Conservation (phyloP, 2,329 filamentous ascomycete genomes). For the Aspergillus thermomutatus region DNA sequence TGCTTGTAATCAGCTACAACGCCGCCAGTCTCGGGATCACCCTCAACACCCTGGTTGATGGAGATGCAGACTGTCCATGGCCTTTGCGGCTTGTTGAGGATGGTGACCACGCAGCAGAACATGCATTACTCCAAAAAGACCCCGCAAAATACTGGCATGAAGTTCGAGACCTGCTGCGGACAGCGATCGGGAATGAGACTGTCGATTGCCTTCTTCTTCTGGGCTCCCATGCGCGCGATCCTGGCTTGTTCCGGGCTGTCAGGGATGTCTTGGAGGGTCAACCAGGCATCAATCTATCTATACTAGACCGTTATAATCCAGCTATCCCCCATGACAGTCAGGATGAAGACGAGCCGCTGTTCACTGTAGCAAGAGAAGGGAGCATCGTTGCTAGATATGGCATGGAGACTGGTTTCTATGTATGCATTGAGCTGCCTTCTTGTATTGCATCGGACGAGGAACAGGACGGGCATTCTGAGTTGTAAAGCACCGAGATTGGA, state of each 20-base stretch:
- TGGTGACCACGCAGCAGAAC: no score
- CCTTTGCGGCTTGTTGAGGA: neutral
- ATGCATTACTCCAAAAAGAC: neutral
- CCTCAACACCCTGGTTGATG: neutral
- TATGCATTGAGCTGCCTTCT: no score
- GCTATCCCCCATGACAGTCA: no score
- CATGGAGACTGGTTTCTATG: no score
- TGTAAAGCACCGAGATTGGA: no score
- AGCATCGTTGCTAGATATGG: no score
- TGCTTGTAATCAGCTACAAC: constrained; percentile 7
- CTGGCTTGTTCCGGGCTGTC: neutral
- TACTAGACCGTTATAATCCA: no score
- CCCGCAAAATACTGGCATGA: neutral
- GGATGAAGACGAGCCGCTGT: no score
- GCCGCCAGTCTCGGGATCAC: constrained; percentile 7
- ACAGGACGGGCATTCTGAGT: no score
- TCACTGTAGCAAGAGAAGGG: no score
- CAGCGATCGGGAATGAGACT: constrained; percentile 1
- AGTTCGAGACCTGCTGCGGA: constrained; percentile 1
- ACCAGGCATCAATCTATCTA: no score
- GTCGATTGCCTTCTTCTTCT: constrained; percentile 7
- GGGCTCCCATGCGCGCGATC: constrained; percentile 3
- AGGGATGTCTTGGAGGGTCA: neutral
- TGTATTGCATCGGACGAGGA: no score
- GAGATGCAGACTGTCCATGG: neutral